These are phyloP conservation scores for Gnetum montanum DNA, from an alignment of 75 land plant species.

Conservation along the genomic window DNA sequence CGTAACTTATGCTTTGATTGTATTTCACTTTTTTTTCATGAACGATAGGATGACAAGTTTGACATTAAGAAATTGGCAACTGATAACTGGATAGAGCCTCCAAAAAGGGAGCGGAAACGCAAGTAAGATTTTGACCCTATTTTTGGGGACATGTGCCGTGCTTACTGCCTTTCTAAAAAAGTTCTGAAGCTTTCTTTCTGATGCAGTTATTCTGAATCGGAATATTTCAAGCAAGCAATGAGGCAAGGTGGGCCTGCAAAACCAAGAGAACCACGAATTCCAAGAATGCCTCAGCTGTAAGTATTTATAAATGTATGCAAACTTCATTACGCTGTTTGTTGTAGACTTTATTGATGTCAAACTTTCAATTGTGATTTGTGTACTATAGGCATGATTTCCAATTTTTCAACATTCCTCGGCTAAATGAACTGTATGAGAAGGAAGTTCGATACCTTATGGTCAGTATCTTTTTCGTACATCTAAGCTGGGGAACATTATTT, in stretches of 20 bases:
- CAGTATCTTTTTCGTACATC: constrained; percentile 7
- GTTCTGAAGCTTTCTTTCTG: no score
- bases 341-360: not conserved
- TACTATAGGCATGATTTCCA: constrained; percentile 84
- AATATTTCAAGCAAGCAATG: constrained; percentile 98
- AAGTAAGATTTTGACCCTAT: constrained; percentile 53
- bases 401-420: constrained; percentile 81
- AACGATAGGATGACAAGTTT: constrained; percentile 70
- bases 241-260: constrained; percentile 85
- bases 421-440: constrained; percentile 90
- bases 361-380: not conserved
- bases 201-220: constrained; percentile 87
- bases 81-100: constrained; percentile 98
- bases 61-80: constrained; percentile 91
- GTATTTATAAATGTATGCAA: constrained; percentile 9
- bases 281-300: constrained; percentile 98
- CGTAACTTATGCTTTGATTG: not conserved
- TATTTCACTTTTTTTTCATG: no score
- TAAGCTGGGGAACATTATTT: not conserved
- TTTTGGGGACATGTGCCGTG: no score
- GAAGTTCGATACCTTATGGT: constrained; percentile 93
- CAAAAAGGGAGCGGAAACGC: constrained; percentile 91
- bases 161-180: not conserved
- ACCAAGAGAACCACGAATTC: constrained; percentile 94
- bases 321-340: not conserved